Evolutionary conservation across 768 basidiomycete species (phyloP).

Genomic region (Lactarius deliciosus): DNA sequence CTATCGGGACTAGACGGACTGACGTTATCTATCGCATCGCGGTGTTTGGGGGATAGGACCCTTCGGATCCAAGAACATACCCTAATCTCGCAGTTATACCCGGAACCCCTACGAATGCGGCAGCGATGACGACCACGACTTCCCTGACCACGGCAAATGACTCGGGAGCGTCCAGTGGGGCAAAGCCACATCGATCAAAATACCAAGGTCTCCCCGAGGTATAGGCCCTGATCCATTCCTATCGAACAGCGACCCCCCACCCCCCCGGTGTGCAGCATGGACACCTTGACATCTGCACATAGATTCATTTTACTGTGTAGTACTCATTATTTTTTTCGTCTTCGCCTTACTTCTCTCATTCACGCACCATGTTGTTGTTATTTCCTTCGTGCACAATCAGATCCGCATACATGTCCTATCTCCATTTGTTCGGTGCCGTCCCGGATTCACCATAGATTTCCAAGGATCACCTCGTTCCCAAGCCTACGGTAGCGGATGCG

Average conservation of each 20-base stretch:
- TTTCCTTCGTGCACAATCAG: not conserved
- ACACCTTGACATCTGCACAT: not conserved
- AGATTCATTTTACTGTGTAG: not conserved
- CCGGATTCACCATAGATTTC: not conserved
- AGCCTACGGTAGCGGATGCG: not conserved
- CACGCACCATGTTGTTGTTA: not conserved
- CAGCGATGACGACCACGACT: not conserved
- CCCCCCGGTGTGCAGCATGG: not conserved
- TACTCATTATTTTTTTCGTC: not conserved
- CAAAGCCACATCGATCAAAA: not conserved
- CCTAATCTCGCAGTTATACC: not conserved
- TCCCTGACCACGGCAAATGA: not conserved
- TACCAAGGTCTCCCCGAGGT: slow-evolving; percentile 10
- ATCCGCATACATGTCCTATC: not conserved
- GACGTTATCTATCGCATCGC: not conserved
- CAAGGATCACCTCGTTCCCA: not conserved
- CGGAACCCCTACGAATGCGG: not conserved
- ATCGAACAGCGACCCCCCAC: not conserved
- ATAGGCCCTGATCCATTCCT: not conserved
- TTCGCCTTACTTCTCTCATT: not conserved
- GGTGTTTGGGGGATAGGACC: not conserved
- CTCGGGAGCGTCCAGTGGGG: not conserved
- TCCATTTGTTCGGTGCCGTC: not conserved
- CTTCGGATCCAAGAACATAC: slow-evolving; percentile 12
- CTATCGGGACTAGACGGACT: not conserved